Evolutionary conservation across 352 stramenopile species (phyloP).

Genomic region (Phytophthora pseudosyringae): DNA sequence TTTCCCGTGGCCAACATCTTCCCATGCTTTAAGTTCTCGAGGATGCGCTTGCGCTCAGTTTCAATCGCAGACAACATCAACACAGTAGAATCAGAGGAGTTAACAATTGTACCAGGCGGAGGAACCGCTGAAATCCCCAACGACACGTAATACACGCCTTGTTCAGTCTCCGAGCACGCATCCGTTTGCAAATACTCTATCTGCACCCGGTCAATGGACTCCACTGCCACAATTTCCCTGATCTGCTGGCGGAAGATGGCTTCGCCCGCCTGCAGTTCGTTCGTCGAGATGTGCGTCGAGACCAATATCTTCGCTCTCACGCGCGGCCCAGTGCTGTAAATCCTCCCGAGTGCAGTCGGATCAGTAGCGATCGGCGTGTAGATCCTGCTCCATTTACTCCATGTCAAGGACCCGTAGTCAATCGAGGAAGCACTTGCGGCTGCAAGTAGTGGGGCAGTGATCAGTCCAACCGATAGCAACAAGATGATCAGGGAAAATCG

Average conservation of each 20-base stretch:
- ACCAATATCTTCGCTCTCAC: constrained; percentile 33
- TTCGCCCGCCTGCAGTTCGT: constrained; percentile 15
- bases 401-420: constrained; percentile 27
- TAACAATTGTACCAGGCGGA: constrained; percentile 8
- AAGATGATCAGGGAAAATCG: neutral
- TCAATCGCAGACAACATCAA: constrained; percentile 21
- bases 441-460: neutral
- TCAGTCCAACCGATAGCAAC: constrained; percentile 7
- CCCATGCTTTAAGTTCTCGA: constrained; percentile 17
- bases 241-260: constrained; percentile 30
- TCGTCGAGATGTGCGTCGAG: constrained; percentile 16
- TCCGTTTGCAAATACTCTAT: constrained; percentile 35
- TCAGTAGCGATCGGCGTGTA: constrained; percentile 5
- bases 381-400: constrained; percentile 15
- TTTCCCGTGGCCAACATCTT: neutral
- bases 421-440: constrained; percentile 8
- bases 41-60: constrained; percentile 28
- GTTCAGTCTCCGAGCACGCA: constrained; percentile 4
- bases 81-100: neutral
- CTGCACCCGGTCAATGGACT: constrained; percentile 21
- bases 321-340: constrained; percentile 20
- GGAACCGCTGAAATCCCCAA: constrained; percentile 32
- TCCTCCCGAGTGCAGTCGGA: neutral
- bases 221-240: constrained; percentile 19
- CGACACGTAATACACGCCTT: constrained; percentile 19